These are phyloP conservation scores for Calocera cornea DNA, from an alignment of 768 basidiomycete genomes.

Conservation along the genomic window DNA sequence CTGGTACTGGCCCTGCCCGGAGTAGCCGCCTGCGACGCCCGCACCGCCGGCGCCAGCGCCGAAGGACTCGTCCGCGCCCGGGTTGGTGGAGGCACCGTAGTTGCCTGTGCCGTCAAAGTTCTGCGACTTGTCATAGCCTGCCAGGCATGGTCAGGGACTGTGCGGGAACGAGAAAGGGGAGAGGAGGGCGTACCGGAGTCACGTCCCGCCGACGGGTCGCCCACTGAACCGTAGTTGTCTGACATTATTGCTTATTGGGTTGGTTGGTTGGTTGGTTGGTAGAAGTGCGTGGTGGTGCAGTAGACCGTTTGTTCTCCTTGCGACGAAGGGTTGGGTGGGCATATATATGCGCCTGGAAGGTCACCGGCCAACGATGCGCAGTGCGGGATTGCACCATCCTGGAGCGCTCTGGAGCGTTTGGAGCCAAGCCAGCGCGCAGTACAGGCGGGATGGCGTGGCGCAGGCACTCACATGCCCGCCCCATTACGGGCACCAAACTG, in stretches of 20 bases:
- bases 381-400: no score
- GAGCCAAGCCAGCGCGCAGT: no score
- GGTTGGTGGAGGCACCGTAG: not conserved
- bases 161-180: not conserved
- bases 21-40: not conserved
- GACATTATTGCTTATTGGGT: not conserved
- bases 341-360: no score
- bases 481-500: not conserved
- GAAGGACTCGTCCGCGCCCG: not conserved
- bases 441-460: not conserved
- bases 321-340: not conserved
- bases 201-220: not conserved
- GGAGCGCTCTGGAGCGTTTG: no score
- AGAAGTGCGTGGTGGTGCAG: not conserved
- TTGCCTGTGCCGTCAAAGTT: not conserved
- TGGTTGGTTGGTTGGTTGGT: not conserved
- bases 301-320: not conserved
- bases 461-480: not conserved
- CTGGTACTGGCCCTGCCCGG: not conserved
- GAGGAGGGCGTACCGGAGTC: not conserved
- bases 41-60: not conserved
- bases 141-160: not conserved
- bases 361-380: no score
- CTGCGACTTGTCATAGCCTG: not conserved
- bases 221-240: not conserved